A percentile compares a stretch with the other conserved stretches of the same genome.
phyloP scores from a whole-genome alignment of 2,329 filamentous ascomycete species.

The Xylariaceae sp. region DNA sequence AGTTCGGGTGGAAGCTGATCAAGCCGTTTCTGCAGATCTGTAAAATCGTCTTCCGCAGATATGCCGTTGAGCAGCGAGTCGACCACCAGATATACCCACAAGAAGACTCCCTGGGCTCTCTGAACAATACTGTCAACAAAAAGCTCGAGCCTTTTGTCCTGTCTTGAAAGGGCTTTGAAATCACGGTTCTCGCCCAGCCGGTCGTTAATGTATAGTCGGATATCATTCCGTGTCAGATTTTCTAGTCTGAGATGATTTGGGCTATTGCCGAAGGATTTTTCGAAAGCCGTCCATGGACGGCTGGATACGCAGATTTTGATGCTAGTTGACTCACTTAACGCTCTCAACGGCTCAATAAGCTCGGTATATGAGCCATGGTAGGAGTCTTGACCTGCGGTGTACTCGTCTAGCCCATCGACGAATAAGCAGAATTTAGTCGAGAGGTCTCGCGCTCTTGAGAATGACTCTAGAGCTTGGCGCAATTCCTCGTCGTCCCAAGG shows the following conservation, averaged over 20 bases:
- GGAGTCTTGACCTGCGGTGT: neutral
- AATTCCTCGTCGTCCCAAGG: neutral
- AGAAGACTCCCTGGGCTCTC: slow-evolving; percentile 5
- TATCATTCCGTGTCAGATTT: slow-evolving; percentile 4
- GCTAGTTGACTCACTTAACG: neutral
- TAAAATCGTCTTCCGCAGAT: slow-evolving; percentile 2
- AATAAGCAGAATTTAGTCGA: slow-evolving; percentile 3
- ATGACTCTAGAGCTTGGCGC: neutral
- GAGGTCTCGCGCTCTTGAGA: neutral
- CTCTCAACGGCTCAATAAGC: neutral
- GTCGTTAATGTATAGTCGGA: neutral
- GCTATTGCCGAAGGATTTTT: neutral
- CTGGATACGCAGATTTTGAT: slow-evolving; percentile 6
- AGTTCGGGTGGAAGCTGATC: slow-evolving; percentile 3
- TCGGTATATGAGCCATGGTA: too few relatives aligned
- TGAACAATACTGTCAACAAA: neutral
- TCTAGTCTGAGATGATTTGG: neutral
- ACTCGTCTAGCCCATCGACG: slow-evolving; percentile 9
- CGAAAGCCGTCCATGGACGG: slow-evolving; percentile 1
- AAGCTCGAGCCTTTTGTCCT: neutral
- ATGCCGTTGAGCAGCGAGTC: slow-evolving; percentile 4
- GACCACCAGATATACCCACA: slow-evolving; percentile 9
- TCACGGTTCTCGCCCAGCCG: neutral
- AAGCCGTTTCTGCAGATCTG: slow-evolving; percentile 4
- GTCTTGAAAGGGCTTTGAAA: neutral